These are phyloP conservation scores for Eucalyptus caleyi DNA, from an alignment of 345 rosid species.

Conservation along the genomic window DNA sequence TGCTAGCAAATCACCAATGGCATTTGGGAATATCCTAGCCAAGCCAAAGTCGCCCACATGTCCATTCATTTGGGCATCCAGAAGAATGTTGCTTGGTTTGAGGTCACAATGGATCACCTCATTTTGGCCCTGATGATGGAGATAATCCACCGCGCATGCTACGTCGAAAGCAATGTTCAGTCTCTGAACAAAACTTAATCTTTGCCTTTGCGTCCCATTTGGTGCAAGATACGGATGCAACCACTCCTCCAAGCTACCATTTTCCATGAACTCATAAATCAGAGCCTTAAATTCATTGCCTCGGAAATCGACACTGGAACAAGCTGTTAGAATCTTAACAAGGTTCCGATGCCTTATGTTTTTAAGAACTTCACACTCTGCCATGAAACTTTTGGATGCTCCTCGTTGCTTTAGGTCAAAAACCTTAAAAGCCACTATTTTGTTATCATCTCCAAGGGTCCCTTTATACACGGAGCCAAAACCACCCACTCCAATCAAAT, in stretches of 20 bases:
- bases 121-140: not conserved
- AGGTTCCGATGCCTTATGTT: conserved; percentile 1
- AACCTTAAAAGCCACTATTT: not conserved
- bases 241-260: conserved; percentile 9
- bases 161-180: not conserved
- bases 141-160: conserved; percentile 2
- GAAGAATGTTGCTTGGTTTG: conserved; percentile 4
- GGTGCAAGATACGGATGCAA: not conserved
- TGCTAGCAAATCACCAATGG: not conserved
- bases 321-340: not conserved
- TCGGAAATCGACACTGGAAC: not conserved
- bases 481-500: not conserved
- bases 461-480: not conserved
- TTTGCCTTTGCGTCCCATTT: not conserved
- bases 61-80: not conserved
- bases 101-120: conserved; percentile 12
- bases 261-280: not conserved
- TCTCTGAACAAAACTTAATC: not conserved
- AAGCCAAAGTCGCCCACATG: not conserved
- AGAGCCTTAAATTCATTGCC: conserved; percentile 7
- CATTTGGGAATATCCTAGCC: not conserved
- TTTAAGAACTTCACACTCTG: not conserved
- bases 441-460: not conserved
- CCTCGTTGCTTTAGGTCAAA: not conserved
- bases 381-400: conserved; percentile 2